A percentile compares a stretch with the other conserved stretches of the same genome.
Conservation (phyloP, 129 eudicot species). For the Centella asiatica region DNA sequence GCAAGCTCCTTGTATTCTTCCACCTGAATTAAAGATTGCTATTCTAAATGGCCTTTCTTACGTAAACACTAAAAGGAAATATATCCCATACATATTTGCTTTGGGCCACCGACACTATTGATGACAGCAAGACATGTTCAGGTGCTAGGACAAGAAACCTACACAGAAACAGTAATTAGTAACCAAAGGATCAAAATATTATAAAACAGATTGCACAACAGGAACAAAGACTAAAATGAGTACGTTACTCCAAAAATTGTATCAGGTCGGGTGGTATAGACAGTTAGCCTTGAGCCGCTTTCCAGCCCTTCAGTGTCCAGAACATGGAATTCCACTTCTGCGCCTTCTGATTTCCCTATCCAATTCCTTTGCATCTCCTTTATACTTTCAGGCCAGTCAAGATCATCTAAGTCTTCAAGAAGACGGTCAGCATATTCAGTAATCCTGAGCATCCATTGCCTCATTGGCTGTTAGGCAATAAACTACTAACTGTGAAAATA, state of each 20-base stretch:
- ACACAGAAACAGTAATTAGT: constrained; percentile 23
- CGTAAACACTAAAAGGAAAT: constrained; percentile 1
- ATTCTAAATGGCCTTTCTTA: not conserved
- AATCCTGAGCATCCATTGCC: constrained; percentile 98
- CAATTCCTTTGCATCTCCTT: constrained; percentile 99
- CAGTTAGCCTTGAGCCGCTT: constrained; percentile 44
- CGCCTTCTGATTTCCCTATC: constrained; percentile 98
- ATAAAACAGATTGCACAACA: constrained; percentile 3
- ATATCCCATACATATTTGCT: constrained; percentile 40
- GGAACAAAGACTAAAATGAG: constrained; percentile 20
- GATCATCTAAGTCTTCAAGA: constrained; percentile 94
- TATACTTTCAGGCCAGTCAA: constrained; percentile 98
- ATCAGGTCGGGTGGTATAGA: constrained; percentile 92
- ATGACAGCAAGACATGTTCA: constrained; percentile 68
- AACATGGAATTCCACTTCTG: constrained; percentile 66
- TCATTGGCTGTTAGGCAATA: constrained; percentile 99
- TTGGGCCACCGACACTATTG: constrained; percentile 59
- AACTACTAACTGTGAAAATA: constrained; percentile 89
- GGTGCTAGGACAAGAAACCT: constrained; percentile 97
- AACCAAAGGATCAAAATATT: not conserved
- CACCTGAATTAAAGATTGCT: constrained; percentile 39
- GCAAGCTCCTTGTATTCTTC: constrained; percentile 83
- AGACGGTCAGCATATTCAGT: constrained; percentile 98
- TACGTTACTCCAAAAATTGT: constrained; percentile 98
- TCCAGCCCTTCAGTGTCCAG: constrained; percentile 43